Percentiles rank a stretch among this genome's conserved stretches.
Evolutionary conservation across 2,329 filamentous ascomycete species (phyloP).

Genomic region (Capronia coronata): DNA sequence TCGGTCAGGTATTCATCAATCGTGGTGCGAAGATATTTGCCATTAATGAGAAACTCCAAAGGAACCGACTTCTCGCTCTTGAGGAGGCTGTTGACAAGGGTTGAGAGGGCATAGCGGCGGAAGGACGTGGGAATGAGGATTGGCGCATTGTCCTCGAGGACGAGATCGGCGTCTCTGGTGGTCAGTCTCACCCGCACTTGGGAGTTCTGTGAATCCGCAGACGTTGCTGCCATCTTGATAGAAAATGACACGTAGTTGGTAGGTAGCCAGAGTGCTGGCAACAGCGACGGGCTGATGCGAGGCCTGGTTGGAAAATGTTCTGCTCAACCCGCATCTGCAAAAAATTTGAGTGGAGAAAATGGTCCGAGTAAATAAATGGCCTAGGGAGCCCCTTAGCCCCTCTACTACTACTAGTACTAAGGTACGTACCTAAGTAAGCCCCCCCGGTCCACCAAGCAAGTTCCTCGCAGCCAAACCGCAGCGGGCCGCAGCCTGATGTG

Average conservation of each 20-base stretch:
- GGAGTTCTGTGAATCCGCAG: slow-evolving; percentile 18
- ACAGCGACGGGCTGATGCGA: not conserved
- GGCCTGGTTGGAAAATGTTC: slow-evolving; percentile 2
- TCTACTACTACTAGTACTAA: no score
- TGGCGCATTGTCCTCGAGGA: slow-evolving; percentile 49
- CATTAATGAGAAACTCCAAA: slow-evolving; percentile 91
- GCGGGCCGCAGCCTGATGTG: not conserved
- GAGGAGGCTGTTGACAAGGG: slow-evolving; percentile 57
- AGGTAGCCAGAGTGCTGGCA: not conserved
- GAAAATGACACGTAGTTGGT: not conserved
- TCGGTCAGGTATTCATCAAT: slow-evolving; percentile 83
- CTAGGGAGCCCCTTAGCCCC: no score
- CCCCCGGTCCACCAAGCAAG: no score
- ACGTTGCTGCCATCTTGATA: slow-evolving; percentile 4
- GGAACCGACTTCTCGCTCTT: slow-evolving; percentile 47
- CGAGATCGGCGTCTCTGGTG: slow-evolving; percentile 48
- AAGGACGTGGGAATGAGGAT: slow-evolving; percentile 53
- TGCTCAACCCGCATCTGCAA: not conserved
- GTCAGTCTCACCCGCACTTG: slow-evolving; percentile 52
- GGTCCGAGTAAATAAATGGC: not conserved
- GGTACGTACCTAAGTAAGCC: no score
- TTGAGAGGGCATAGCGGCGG: slow-evolving; percentile 55
- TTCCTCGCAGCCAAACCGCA: not conserved
- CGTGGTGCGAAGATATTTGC: slow-evolving; percentile 79
- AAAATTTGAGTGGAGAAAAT: not conserved